Conservation (phyloP, 805 yeast genomes). For the Yamadazyma olivae region DNA sequence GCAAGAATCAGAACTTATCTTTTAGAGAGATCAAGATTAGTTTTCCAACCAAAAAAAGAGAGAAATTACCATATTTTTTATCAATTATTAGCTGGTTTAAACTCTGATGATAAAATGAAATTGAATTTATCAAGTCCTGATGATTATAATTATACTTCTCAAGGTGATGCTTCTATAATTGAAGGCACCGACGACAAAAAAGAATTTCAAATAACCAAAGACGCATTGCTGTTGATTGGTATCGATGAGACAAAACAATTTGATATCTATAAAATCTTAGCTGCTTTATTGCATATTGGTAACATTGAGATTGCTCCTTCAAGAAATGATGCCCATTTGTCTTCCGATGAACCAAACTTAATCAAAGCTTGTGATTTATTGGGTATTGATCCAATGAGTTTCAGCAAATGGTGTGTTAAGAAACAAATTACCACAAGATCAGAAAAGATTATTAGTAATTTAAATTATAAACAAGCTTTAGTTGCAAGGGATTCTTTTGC, state of each 20-base stretch:
- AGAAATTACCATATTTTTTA: conserved; percentile 95
- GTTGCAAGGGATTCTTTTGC: conserved; percentile 98
- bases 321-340: conserved; percentile 74
- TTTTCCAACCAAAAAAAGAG: conserved; percentile 87
- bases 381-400: conserved; percentile 68
- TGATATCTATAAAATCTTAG: conserved; percentile 72
- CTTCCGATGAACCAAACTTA: conserved; percentile 84
- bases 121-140: conserved; percentile 62
- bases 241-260: conserved; percentile 55
- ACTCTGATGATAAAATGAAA: conserved; percentile 49
- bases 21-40: conserved; percentile 90
- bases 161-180: conserved; percentile 76
- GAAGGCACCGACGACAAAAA: conserved; percentile 76
- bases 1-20: conserved; percentile 92
- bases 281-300: conserved; percentile 90
- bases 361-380: conserved; percentile 79
- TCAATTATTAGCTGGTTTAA: conserved; percentile 77
- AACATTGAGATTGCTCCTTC: conserved; percentile 85
- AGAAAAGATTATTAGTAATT: conserved; percentile 83
- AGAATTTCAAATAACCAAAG: conserved; percentile 73
- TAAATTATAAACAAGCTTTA: conserved; percentile 77
- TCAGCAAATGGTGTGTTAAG: conserved; percentile 90
- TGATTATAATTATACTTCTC: conserved; percentile 80
- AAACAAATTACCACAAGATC: conserved; percentile 90
- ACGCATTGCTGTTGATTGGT: conserved; percentile 79